Percentiles rank a stretch among this genome's conserved stretches.
Conservation (phyloP, 73 alveolate genomes). For the Blepharisma japonicum region DNA sequence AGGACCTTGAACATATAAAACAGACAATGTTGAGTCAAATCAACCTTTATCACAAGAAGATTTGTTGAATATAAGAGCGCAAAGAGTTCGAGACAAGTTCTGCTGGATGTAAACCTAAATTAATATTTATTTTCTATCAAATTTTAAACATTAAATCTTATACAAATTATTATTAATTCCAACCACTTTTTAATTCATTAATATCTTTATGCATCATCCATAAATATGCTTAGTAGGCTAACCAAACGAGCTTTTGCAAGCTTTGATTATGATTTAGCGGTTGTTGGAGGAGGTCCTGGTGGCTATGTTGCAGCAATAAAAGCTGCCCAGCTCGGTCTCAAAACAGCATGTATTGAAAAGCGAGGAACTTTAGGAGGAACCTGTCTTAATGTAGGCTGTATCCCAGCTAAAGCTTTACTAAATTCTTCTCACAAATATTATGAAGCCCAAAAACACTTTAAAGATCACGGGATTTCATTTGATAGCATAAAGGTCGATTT, state of each 20-base stretch:
- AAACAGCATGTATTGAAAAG: slow-evolving; percentile 93
- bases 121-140: too few relatives aligned
- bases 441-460: slow-evolving; percentile 57
- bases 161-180: too few relatives aligned
- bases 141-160: too few relatives aligned
- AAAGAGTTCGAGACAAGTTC: slow-evolving; percentile 24
- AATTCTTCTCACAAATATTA: slow-evolving; percentile 76
- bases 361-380: slow-evolving; percentile 98
- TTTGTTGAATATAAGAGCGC: neutral
- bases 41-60: neutral
- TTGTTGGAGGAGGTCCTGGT: slow-evolving; percentile 91
- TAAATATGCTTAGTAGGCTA: too few relatives aligned
- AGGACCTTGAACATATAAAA: slow-evolving; percentile 22
- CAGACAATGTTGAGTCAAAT: neutral
- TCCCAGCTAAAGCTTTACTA: slow-evolving; percentile 87
- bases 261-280: slow-evolving; percentile 57
- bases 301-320: slow-evolving; percentile 94
- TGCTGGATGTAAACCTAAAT: slow-evolving; percentile 28
- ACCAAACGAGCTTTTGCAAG: too few relatives aligned
- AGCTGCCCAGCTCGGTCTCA: slow-evolving; percentile 92
- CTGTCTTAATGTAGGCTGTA: slow-evolving; percentile 91
- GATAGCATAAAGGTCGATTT: slow-evolving; percentile 57
- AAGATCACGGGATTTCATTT: slow-evolving; percentile 69
- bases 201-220: too few relatives aligned
- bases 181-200: too few relatives aligned